Evolutionary conservation across 2,329 filamentous ascomycete species (phyloP), one percentile per base, ranked within the genome.

Genomic region (Ophiobolus disseminans): DNA sequence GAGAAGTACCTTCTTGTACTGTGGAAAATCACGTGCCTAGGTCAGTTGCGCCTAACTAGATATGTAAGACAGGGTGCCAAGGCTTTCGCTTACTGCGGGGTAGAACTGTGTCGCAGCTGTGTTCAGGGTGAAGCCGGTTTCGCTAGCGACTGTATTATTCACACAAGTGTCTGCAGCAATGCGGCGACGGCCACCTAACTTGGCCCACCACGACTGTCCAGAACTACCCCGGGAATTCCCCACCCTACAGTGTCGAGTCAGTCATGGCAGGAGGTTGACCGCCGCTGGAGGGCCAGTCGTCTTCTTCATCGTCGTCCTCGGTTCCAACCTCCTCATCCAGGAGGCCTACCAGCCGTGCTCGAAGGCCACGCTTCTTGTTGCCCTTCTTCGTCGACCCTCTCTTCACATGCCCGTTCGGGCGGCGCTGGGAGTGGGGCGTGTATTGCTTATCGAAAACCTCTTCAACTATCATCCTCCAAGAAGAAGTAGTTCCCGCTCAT

Each of bases 401-500:
- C 48, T 48, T 58, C 66, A 72, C 70, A 75, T 76, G 75, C 78
- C 77, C 61, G 11, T 57, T 48, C 20, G 58, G 65, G 65, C 65
- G 65, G 62, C 63, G 65, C 65, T 65, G 70, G 58, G 58, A 58
- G 50, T 51, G 58, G 47, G 64, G 55, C 38, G 61, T 71, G 55
- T 77, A 71, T 63, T 77, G 72, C 65, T 79, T 67, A 65, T 77
- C 74, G 73, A 81, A 73, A 81, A 80, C 82, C 81, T 84, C 80
- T 90, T 86, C 80, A 87, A 78, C 78, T 83, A 72, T 86, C 82
- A 69, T 97, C 92, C 75, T 97, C 93, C 75, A 97, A 76, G 89
- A 97, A 97, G 87, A 96, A 97, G 80, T 89, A 99, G 79, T 97
- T 97, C 65, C 95, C 95, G 59, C 77, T 78, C 68, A 91, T 65